phyloP scores from a whole-genome alignment of 106 monocot species.

The Phalaenopsis aphrodite region DNA sequence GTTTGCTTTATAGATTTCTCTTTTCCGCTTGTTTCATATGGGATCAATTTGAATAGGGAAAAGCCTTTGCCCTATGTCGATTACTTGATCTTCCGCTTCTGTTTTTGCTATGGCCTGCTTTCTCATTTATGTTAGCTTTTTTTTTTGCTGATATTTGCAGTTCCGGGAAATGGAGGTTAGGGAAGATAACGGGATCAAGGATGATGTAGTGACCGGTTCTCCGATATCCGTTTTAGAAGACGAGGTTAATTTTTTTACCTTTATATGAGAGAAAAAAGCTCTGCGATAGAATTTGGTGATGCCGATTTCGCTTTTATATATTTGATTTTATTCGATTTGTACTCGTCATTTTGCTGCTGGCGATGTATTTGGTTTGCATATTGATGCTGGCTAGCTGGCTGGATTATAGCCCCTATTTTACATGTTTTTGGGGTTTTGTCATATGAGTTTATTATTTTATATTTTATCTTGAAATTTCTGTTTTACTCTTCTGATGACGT shows the following conservation, averaged over 20 bases:
- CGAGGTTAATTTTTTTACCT: not conserved
- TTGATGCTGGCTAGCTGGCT: not conserved
- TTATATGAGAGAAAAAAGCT: not conserved
- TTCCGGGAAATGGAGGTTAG: not conserved
- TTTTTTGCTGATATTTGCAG: not conserved
- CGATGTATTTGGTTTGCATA: not conserved
- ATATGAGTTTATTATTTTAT: too few relatives aligned
- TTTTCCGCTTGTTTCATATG: not conserved
- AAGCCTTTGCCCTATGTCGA: not conserved
- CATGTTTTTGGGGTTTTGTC: not conserved
- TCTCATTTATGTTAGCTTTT: not conserved
- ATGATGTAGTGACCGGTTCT: not conserved
- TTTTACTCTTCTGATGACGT: not conserved
- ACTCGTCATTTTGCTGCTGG: not conserved
- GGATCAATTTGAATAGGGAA: not conserved
- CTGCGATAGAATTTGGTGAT: not conserved
- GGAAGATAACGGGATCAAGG: constrained; percentile 2
- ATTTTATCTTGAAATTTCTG: not conserved
- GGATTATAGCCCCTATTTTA: not conserved
- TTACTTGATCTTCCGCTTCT: not conserved
- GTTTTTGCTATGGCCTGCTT: not conserved
- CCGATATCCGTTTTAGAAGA: constrained; percentile 5
- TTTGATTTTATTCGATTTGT: not conserved
- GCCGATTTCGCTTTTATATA: not conserved
- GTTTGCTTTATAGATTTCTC: not conserved